Percentiles rank a stretch among this genome's conserved stretches.
phyloP scores from a whole-genome alignment of 106 monocot species.

The Dendrobium catenatum region DNA sequence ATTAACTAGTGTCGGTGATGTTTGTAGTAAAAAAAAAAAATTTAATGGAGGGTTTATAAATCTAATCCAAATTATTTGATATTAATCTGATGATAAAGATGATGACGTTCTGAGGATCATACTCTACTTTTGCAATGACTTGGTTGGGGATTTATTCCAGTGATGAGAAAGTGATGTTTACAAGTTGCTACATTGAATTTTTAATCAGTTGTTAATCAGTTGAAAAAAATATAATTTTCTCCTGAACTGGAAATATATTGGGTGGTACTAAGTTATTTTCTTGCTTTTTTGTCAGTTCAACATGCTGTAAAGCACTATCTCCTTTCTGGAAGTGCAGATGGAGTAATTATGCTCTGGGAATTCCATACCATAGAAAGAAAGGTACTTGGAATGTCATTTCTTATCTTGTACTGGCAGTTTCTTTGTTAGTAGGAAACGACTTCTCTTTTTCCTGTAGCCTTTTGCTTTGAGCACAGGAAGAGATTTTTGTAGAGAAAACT shows the following conservation, averaged over 20 bases:
- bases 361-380: constrained; percentile 33
- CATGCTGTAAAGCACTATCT: constrained; percentile 49
- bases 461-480: not conserved
- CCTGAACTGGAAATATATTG: not conserved
- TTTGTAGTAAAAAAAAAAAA: not conserved
- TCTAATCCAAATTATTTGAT: not conserved
- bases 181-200: not conserved
- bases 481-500: not conserved
- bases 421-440: not conserved
- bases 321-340: constrained; percentile 92
- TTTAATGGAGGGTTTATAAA: not conserved
- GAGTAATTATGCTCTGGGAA: constrained; percentile 78
- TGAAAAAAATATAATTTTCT: not conserved
- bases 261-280: not conserved
- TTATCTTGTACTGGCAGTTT: not conserved
- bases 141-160: not conserved
- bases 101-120: not conserved
- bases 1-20: not conserved
- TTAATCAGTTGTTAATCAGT: not conserved
- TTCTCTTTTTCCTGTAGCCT: not conserved
- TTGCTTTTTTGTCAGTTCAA: constrained; percentile 38
- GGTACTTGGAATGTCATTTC: constrained; percentile 25
- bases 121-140: not conserved
- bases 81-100: not conserved
- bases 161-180: not conserved